These are phyloP conservation scores for Reutealis trisperma DNA, from an alignment of 345 rosid species.

Conservation along the genomic window DNA sequence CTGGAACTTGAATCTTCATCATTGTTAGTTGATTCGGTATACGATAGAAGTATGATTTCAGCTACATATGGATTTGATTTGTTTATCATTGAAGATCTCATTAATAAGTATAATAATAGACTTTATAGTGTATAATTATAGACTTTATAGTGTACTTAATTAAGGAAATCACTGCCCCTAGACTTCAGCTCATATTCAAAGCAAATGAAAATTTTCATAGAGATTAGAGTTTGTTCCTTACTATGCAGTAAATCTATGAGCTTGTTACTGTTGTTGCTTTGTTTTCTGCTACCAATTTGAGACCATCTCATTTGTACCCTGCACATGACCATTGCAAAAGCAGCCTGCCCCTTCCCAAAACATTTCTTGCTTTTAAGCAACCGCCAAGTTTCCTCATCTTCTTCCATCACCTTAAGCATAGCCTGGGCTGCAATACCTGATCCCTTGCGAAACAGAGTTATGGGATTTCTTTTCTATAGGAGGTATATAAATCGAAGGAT, in stretches of 20 bases:
- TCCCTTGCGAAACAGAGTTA: not conserved
- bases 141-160: not conserved
- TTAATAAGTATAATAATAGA: slow-evolving; percentile 6
- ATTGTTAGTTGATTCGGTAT: slow-evolving; percentile 33
- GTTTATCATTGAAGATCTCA: slow-evolving; percentile 38
- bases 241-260: not conserved
- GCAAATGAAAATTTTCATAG: not conserved
- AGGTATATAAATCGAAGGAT: not conserved
- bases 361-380: not conserved
- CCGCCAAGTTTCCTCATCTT: slow-evolving; percentile 1
- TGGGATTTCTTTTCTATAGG: not conserved
- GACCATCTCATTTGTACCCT: not conserved
- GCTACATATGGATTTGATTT: slow-evolving; percentile 22
- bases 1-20: slow-evolving; percentile 39
- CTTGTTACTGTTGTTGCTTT: not conserved
- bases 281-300: not conserved
- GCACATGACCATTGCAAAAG: not conserved
- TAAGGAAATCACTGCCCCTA: not conserved
- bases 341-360: not conserved
- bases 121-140: not conserved
- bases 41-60: slow-evolving; percentile 17
- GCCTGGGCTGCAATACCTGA: not conserved
- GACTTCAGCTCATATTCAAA: not conserved
- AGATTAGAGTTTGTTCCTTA: not conserved
- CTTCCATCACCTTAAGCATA: not conserved